phyloP scores from a whole-genome alignment of 1,284 basidiomycete species.

The Trametes pubescens region DNA sequence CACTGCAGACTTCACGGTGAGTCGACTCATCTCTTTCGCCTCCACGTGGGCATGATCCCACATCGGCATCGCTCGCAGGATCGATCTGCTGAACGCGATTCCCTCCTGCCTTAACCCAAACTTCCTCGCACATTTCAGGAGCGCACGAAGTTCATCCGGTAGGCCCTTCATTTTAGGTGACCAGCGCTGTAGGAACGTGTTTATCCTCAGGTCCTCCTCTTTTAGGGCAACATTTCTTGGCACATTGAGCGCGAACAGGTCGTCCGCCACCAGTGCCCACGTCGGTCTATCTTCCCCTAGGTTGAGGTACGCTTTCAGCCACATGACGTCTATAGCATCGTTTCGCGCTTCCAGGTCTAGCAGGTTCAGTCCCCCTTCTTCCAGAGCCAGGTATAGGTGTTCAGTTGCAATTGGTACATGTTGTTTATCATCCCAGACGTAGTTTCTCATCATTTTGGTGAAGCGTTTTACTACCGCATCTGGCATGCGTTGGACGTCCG shows the following conservation, averaged over 20 bases:
- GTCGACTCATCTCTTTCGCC: no score
- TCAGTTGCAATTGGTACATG: not conserved
- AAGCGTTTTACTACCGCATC: not conserved
- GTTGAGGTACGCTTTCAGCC: slow-evolving; percentile 11
- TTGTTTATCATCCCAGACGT: not conserved
- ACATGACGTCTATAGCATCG: slow-evolving; percentile 14
- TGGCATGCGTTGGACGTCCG: slow-evolving; percentile 39
- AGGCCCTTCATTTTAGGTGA: no score
- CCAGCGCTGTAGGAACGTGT: no score
- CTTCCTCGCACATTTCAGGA: no score
- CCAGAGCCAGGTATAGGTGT: not conserved
- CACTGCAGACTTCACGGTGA: no score
- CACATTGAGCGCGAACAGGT: no score
- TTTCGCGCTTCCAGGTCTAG: slow-evolving; percentile 7
- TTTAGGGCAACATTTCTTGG: not conserved
- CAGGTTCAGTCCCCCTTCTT: not conserved
- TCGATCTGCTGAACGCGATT: no score
- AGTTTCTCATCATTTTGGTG: not conserved
- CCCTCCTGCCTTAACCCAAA: no score
- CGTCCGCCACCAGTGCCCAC: not conserved
- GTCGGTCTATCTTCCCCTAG: not conserved
- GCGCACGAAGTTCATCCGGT: no score
- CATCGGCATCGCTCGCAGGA: no score
- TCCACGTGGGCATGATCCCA: no score
- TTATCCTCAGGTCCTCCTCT: not conserved